Conservation (phyloP, 305 asterid species). For the Fraxinus greggii region DNA sequence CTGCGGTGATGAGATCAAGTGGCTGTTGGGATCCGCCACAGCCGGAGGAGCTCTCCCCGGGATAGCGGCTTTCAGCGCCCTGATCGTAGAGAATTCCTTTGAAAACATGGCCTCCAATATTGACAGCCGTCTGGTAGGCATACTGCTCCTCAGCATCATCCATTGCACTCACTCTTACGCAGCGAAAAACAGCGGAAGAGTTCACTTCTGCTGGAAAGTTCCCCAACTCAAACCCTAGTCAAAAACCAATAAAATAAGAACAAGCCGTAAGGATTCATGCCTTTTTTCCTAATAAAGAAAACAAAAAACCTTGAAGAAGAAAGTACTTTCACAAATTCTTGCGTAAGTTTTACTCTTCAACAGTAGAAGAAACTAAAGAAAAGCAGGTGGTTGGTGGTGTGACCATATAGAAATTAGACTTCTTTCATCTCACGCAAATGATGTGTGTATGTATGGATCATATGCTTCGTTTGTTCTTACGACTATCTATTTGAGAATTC, state of each 20-base stretch:
- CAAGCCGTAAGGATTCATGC: background rate
- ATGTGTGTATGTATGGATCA: background rate
- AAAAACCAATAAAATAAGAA: background rate
- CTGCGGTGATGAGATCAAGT: constrained; percentile 42
- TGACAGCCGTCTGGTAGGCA: constrained; percentile 81
- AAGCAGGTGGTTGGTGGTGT: constrained; percentile 21
- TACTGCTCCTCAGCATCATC: constrained; percentile 67
- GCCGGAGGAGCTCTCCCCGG: constrained; percentile 42
- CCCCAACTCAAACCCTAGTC: constrained; percentile 72
- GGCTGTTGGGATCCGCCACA: constrained; percentile 39
- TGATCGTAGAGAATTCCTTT: constrained; percentile 83
- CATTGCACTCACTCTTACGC: constrained; percentile 77
- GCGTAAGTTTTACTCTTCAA: constrained; percentile 59
- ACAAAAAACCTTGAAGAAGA: constrained; percentile 7
- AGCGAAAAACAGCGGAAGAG: constrained; percentile 63
- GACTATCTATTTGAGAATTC: background rate
- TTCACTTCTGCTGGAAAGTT: constrained; percentile 69
- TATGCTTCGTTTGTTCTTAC: background rate
- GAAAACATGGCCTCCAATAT: constrained; percentile 75
- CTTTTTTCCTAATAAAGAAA: background rate
- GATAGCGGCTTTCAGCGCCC: constrained; percentile 56
- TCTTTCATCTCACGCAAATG: constrained; percentile 31
- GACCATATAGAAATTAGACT: constrained; percentile 2
- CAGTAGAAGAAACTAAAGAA: constrained; percentile 36
- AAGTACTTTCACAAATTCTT: background rate